phyloP scores from a whole-genome alignment of 2,329 filamentous ascomycete genomes.

The Leptographium procerum region DNA sequence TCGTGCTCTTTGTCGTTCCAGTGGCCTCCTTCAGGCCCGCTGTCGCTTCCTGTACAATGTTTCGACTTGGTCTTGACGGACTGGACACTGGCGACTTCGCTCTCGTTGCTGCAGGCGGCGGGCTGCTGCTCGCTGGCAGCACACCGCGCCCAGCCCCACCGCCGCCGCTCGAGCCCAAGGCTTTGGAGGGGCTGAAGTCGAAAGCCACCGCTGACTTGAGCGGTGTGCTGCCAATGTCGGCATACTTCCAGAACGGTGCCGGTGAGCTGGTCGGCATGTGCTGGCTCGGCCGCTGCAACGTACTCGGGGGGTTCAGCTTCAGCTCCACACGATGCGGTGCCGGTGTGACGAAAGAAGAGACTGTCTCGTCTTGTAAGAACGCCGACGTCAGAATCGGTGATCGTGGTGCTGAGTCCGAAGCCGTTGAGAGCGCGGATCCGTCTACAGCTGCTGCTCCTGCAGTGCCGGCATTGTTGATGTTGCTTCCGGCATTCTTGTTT shows the following conservation, averaged over 20 bases:
- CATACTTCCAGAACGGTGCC: conserved; percentile 81
- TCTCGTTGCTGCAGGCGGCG: conserved; percentile 29
- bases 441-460: conserved; percentile 6
- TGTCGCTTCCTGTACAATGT: conserved; percentile 4
- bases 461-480: conserved; percentile 5
- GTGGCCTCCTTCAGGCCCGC: background rate
- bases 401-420: conserved; percentile 28
- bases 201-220: conserved; percentile 37
- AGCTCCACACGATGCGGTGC: conserved; percentile 64
- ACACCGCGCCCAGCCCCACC: conserved; percentile 11
- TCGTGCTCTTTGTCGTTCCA: background rate
- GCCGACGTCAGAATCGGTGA: conserved; percentile 53
- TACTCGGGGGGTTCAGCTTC: conserved; percentile 66
- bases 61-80: conserved; percentile 27
- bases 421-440: conserved; percentile 5
- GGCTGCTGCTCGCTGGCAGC: conserved; percentile 46
- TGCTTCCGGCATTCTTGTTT: conserved; percentile 3
- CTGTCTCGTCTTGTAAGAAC: conserved; percentile 51
- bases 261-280: conserved; percentile 80
- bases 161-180: conserved; percentile 6
- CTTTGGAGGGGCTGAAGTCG: conserved; percentile 49
- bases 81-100: conserved; percentile 40
- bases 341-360: conserved; percentile 55
- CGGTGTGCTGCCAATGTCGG: conserved; percentile 65
- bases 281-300: conserved; percentile 68